Evolutionary conservation across 2,329 filamentous ascomycete species (phyloP).

Genomic region (Fusarium haematococcum): DNA sequence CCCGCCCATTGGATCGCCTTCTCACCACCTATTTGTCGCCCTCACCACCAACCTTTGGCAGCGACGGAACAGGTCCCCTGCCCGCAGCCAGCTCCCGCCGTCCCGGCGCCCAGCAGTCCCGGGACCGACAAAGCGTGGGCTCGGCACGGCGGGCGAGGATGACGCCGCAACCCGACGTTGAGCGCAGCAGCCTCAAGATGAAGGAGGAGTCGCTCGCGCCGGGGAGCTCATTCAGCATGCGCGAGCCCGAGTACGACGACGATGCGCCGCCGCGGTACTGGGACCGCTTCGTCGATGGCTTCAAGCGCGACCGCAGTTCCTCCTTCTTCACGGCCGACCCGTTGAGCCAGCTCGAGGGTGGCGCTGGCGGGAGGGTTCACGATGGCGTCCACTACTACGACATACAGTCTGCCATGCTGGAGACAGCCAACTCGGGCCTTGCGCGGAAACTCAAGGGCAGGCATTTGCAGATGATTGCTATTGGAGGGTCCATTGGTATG

Average conservation of each 20-base stretch:
- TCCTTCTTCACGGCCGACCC: constrained; percentile 61
- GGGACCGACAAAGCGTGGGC: constrained; percentile 35
- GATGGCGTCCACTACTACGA: constrained; percentile 65
- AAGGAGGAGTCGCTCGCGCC: constrained; percentile 68
- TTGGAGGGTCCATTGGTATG: constrained; percentile 87
- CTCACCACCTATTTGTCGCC: constrained; percentile 28
- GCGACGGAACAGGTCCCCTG: constrained; percentile 10
- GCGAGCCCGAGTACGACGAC: constrained; percentile 60
- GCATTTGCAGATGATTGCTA: constrained; percentile 97
- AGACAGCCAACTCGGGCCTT: constrained; percentile 81
- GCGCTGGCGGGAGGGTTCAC: constrained; percentile 44
- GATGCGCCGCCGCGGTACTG: constrained; percentile 49
- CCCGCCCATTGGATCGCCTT: constrained; percentile 24
- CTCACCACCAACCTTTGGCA: constrained; percentile 22
- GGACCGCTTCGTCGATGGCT: constrained; percentile 68
- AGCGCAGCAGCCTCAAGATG: constrained; percentile 69
- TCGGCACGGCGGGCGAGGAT: constrained; percentile 51
- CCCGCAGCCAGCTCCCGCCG: constrained; percentile 36
- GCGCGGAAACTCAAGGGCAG: constrained; percentile 82
- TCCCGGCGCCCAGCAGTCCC: constrained; percentile 13
- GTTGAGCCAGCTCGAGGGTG: constrained; percentile 50
- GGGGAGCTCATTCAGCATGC: constrained; percentile 64
- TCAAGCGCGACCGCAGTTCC: constrained; percentile 69
- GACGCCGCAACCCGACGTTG: constrained; percentile 58
- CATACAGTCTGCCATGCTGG: constrained; percentile 70